A percentile compares a stretch with the other conserved stretches of the same genome.
phyloP scores from a whole-genome alignment of 108 stramenopile genomes.

The Licmophora abbreviata region DNA sequence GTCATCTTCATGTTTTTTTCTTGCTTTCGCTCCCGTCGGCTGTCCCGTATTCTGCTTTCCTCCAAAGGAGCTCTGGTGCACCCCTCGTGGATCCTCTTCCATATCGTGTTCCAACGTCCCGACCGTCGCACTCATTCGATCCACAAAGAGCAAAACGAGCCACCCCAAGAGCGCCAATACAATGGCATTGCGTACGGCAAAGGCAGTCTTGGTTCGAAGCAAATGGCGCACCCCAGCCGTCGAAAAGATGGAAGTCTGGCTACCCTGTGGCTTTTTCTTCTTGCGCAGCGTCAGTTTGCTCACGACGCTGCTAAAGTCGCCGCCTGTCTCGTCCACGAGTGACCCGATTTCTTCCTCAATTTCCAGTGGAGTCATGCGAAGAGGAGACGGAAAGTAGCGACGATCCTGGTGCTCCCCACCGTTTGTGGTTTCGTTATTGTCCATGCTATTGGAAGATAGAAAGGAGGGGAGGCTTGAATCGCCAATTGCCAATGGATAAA shows the following conservation, averaged over 20 bases:
- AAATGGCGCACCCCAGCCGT: neutral
- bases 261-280: neutral
- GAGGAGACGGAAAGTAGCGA: too few species aligned
- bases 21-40: conserved; percentile 3
- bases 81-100: neutral
- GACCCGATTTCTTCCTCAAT: conserved; percentile 6
- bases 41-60: conserved; percentile 3
- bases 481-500: too few species aligned
- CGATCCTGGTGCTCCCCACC: too few species aligned
- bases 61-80: conserved; percentile 12
- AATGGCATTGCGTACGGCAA: conserved; percentile 4
- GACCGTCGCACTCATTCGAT: neutral
- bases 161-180: neutral
- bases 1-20: conserved; percentile 1
- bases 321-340: conserved; percentile 5
- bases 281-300: neutral
- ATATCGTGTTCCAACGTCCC: neutral
- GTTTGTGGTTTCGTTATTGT: too few species aligned
- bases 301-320: neutral
- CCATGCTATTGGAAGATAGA: too few species aligned
- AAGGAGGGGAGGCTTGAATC: too few species aligned
- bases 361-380: conserved; percentile 6
- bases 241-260: neutral
- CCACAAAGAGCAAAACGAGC: conserved; percentile 3
- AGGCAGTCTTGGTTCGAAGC: neutral